A percentile compares a stretch with the other conserved stretches of the same genome.
Evolutionary conservation across 2,329 filamentous ascomycete species (phyloP).

Genomic region (Eurotiales sp.): DNA sequence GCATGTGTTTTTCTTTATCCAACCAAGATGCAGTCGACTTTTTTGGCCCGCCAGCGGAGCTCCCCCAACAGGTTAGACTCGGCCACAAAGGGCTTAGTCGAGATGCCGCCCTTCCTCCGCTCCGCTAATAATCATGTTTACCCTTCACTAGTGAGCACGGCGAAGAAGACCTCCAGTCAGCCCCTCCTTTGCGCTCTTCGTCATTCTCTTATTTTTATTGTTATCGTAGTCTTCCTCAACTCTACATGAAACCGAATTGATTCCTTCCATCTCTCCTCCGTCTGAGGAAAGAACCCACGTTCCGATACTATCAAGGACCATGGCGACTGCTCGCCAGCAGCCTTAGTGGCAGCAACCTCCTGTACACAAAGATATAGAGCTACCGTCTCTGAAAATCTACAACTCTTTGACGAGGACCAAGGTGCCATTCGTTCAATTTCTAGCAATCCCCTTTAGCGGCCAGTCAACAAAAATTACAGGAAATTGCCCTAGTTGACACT

Average conservation of each 20-base stretch:
- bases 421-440: constrained; percentile 70
- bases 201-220: not conserved
- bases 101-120: not conserved
- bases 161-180: no score
- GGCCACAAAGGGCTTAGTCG: constrained; percentile 3
- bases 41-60: not conserved
- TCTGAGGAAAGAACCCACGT: constrained; percentile 4
- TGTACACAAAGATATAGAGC: constrained; percentile 27
- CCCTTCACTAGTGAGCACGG: no score
- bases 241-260: constrained; percentile 4
- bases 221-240: not conserved
- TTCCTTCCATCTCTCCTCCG: constrained; percentile 1
- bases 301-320: constrained; percentile 15
- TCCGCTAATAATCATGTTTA: no score
- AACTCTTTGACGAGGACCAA: constrained; percentile 76
- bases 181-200: not conserved
- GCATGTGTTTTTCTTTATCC: no score
- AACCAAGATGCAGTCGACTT: no score
- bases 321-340: constrained; percentile 31
- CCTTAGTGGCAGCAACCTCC: constrained; percentile 43
- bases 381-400: constrained; percentile 67
- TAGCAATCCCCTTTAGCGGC: no score
- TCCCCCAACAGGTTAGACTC: constrained; percentile 4
- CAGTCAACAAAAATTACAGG: constrained; percentile 52
- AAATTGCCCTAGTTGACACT: constrained; percentile 31